Evolutionary conservation across 2,329 filamentous ascomycete species (phyloP), one percentile per base, ranked within the genome.

Genomic region (Setomelanomma holmii): DNA sequence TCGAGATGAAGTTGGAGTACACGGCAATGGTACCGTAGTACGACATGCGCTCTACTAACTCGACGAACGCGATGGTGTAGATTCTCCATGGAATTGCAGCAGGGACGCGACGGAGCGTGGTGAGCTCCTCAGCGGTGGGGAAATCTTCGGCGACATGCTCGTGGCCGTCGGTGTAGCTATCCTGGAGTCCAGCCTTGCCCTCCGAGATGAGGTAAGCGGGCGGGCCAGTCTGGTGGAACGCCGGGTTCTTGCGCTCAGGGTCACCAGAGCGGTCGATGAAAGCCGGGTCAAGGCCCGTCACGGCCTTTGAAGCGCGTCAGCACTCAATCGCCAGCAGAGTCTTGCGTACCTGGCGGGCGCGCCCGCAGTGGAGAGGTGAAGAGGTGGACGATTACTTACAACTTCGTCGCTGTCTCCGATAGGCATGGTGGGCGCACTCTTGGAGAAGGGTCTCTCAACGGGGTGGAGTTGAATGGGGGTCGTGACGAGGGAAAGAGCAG

Each of bases 1-100:
- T 50, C 42, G 67, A 60, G 51, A 76, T 75, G 67, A 71, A 76
- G 64, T 76, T 76, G 63, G 67, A 67, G 57, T 70, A 75, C 39
- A 75, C 69, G 21, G 67, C 68, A 8, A 64, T 60, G 19, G 71
- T 73, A 36, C 72, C 73, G 44, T 75, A 75, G 66, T 74, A 75
- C 34, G 69, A 72, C 62, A 75, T 68, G 45, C 73, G 73, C 68
- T 75, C 73, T 17, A 69, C 63, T 16, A 75, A 60, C 49, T 75
- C 73, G 49, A 75, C 69, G 43, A 75, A 75, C 30, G 71, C 72
- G 41, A 75, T 73, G 39, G 61, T 61, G 56, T 58, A 66, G 51
- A 65, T 64, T 49, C 63, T 71, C 66, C 67, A 69, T 11, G 73
- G 69, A 27, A 75, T 74, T 17, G 52, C 45, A 21, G 65, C 71